These are phyloP conservation scores for Podospora pseudoanserina DNA, from an alignment of 495 filamentous ascomycete species.

Conservation along the genomic window DNA sequence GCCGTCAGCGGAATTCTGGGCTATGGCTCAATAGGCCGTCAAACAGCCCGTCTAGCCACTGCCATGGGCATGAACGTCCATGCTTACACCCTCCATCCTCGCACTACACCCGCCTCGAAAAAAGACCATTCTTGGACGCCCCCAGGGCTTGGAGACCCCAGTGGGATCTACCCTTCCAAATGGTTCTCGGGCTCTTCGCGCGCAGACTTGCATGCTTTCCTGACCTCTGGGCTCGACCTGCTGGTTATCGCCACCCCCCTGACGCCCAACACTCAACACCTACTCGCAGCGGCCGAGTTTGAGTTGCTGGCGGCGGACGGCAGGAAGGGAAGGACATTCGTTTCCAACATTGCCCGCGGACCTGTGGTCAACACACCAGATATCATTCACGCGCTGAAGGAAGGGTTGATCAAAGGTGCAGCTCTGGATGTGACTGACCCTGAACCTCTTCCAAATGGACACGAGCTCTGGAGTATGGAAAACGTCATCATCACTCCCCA, in stretches of 20 bases:
- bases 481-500: constrained; percentile 81
- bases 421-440: constrained; percentile 86
- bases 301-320: constrained; percentile 44
- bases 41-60: constrained; percentile 65
- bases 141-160: constrained; percentile 71
- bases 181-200: constrained; percentile 71
- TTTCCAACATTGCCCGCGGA: constrained; percentile 75
- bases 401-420: constrained; percentile 59
- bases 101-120: constrained; percentile 53
- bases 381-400: constrained; percentile 59
- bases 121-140: constrained; percentile 66
- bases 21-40: constrained; percentile 80
- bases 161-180: constrained; percentile 63
- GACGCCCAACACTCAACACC: constrained; percentile 62
- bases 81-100: constrained; percentile 73
- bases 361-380: constrained; percentile 66
- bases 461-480: constrained; percentile 67
- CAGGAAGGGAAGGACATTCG: constrained; percentile 46
- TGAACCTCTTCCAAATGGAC: constrained; percentile 69
- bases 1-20: constrained; percentile 66
- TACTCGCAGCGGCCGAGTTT: constrained; percentile 65
- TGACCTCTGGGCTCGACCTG: constrained; percentile 67
- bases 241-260: constrained; percentile 72
- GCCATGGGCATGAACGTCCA: constrained; percentile 78
- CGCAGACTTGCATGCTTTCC: constrained; percentile 60